These are phyloP conservation scores for Auriscalpium orientale DNA, from an alignment of 768 basidiomycete species.

Conservation along the genomic window DNA sequence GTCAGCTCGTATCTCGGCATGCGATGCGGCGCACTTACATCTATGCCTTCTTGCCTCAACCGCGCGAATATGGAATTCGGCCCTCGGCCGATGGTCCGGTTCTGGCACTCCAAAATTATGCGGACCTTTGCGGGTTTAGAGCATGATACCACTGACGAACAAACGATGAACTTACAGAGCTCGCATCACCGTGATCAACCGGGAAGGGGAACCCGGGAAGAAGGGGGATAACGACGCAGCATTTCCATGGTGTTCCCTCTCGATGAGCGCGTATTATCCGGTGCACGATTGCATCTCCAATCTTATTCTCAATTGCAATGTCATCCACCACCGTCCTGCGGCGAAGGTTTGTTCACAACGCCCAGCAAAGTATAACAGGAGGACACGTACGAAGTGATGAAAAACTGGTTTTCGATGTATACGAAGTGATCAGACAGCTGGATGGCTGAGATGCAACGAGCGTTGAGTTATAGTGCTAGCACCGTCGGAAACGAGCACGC, in stretches of 20 bases:
- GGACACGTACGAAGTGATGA: slow-evolving; percentile 70
- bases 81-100: slow-evolving; percentile 79
- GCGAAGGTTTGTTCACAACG: not conserved
- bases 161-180: slow-evolving; percentile 52
- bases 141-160: not conserved
- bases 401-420: slow-evolving; percentile 96
- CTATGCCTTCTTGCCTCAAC: slow-evolving; percentile 78
- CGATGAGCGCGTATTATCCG: slow-evolving; percentile 84
- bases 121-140: slow-evolving; percentile 51
- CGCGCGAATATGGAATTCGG: slow-evolving; percentile 87
- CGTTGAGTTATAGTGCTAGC: not conserved
- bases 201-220: slow-evolving; percentile 92
- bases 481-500: not conserved
- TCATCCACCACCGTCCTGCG: slow-evolving; percentile 77
- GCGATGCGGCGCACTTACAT: slow-evolving; percentile 42
- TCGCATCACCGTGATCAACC: slow-evolving; percentile 88
- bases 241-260: slow-evolving; percentile 80
- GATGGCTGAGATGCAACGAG: slow-evolving; percentile 48
- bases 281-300: slow-evolving; percentile 89
- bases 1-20: not conserved
- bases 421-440: slow-evolving; percentile 94
- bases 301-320: slow-evolving; percentile 82
- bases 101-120: slow-evolving; percentile 94
- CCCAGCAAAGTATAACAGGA: too few species aligned
- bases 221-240: slow-evolving; percentile 86